phyloP scores from a whole-genome alignment of 345 rosid species.

The Citrus reticulata region DNA sequence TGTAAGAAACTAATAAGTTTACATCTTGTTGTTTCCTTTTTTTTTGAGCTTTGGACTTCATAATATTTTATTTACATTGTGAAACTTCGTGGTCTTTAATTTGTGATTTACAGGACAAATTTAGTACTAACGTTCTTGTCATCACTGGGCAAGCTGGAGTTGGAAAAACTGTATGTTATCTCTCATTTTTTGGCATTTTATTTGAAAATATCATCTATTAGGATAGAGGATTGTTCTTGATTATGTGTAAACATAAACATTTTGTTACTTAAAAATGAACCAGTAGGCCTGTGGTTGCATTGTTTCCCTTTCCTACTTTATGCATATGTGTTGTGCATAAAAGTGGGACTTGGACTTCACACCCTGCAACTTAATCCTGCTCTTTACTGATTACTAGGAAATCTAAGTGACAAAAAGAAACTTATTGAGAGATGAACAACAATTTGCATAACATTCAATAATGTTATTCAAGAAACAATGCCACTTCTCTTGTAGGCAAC shows the following conservation, averaged over 20 bases:
- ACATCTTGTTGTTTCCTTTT: background rate
- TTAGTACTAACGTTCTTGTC: slow-evolving; percentile 48
- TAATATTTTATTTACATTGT: background rate
- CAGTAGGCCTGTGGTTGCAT: background rate
- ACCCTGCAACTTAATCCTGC: background rate
- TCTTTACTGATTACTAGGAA: background rate
- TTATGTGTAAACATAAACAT: background rate
- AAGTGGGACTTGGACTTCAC: background rate
- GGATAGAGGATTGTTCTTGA: background rate
- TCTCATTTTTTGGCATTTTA: background rate
- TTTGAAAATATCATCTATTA: background rate
- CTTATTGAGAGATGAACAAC: background rate
- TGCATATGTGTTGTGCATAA: background rate
- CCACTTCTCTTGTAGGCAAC: slow-evolving; percentile 48
- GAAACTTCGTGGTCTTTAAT: slow-evolving; percentile 11
- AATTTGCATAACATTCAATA: background rate
- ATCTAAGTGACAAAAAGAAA: too few species aligned
- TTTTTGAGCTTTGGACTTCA: background rate
- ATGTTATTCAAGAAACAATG: background rate
- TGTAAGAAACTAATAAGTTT: background rate
- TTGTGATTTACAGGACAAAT: slow-evolving; percentile 34
- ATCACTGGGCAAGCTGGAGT: slow-evolving; percentile 85
- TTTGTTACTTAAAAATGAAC: background rate
- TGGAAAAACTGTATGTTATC: slow-evolving; percentile 79
- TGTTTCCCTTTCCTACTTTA: background rate